phyloP scores from a whole-genome alignment of 2,329 filamentous ascomycete species.

The Aspergillus sp. region DNA sequence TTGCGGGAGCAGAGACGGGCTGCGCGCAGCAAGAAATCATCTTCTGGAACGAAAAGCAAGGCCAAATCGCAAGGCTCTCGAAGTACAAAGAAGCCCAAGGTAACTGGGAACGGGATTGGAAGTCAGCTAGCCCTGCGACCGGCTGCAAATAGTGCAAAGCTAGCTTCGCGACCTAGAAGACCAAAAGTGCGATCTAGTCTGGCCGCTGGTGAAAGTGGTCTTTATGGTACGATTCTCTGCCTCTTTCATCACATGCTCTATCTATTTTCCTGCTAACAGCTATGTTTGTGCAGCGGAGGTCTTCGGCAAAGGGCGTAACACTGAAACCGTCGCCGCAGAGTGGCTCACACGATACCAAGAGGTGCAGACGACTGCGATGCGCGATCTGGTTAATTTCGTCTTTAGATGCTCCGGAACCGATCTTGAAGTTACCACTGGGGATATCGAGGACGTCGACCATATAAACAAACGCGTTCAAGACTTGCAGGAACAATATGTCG shows the following conservation, averaged over 20 bases:
- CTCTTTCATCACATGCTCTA: not conserved
- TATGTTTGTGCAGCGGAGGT: constrained; percentile 51
- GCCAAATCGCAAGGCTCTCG: constrained; percentile 26
- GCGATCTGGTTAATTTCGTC: constrained; percentile 62
- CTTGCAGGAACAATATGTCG: constrained; percentile 83
- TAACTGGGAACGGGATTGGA: constrained; percentile 48
- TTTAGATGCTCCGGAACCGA: constrained; percentile 75
- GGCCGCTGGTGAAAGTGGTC: constrained; percentile 53
- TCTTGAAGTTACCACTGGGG: constrained; percentile 72
- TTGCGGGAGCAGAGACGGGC: constrained; percentile 43
- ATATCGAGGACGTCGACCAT: constrained; percentile 88
- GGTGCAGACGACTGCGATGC: constrained; percentile 55
- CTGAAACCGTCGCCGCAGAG: constrained; percentile 57
- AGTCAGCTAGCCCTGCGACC: constrained; percentile 57
- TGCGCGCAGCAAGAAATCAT: constrained; percentile 35
- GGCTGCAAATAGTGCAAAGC: constrained; percentile 45
- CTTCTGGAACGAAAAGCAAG: constrained; percentile 41
- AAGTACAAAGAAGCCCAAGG: constrained; percentile 57
- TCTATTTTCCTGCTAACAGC: constrained; percentile 22
- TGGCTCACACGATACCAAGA: constrained; percentile 60
- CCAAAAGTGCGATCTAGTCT: constrained; percentile 53
- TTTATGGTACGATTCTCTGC: constrained; percentile 52
- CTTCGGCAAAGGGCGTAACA: constrained; percentile 55
- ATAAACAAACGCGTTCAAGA: constrained; percentile 75
- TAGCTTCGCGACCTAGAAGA: constrained; percentile 50